Conservation (phyloP, 192 early-diverging fungal species). For the Allomyces macrogynus region DNA sequence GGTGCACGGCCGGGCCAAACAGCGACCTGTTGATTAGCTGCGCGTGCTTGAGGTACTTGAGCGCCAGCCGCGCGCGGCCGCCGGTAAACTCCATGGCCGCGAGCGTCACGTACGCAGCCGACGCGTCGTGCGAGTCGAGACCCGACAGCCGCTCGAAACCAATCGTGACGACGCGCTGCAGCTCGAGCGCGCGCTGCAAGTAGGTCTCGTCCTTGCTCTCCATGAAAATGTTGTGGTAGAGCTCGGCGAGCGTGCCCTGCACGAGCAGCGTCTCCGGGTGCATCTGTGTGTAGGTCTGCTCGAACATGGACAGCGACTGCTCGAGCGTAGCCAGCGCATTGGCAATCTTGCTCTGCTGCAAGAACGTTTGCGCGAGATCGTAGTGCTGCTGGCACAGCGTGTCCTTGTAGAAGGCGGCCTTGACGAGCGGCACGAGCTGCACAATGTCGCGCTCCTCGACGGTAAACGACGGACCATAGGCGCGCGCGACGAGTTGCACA, state of each 20-base stretch:
- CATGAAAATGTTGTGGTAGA: conserved; percentile 50
- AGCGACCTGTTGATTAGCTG: conserved; percentile 61
- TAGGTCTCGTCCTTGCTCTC: conserved; percentile 36
- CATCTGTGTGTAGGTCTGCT: conserved; percentile 81
- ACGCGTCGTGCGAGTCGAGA: conserved; percentile 64
- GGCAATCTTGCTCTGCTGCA: conserved; percentile 13
- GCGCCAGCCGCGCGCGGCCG: conserved; percentile 45
- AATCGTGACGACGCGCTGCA: conserved; percentile 58
- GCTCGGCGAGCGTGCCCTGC: conserved; percentile 62
- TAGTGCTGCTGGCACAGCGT: conserved; percentile 2
- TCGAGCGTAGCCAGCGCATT: conserved; percentile 29
- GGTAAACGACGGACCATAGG: conserved; percentile 40
- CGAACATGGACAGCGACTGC: conserved; percentile 69
- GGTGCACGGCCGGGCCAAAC: conserved; percentile 42
- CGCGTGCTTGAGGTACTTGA: conserved; percentile 65
- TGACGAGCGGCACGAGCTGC: conserved; percentile 49
- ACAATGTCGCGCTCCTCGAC: conserved; percentile 23
- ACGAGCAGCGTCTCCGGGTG: conserved; percentile 75
- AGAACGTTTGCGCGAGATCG: conserved; percentile 10
- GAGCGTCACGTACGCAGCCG: conserved; percentile 78
- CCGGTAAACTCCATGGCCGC: conserved; percentile 71
- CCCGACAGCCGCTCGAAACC: conserved; percentile 67
- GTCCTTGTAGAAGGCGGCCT: conserved; percentile 38
- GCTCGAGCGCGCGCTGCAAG: conserved; percentile 29
- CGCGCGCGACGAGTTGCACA: conserved; percentile 57